Evolutionary conservation across 306 rosid species (phyloP).

Genomic region (Benincasa hispida): DNA sequence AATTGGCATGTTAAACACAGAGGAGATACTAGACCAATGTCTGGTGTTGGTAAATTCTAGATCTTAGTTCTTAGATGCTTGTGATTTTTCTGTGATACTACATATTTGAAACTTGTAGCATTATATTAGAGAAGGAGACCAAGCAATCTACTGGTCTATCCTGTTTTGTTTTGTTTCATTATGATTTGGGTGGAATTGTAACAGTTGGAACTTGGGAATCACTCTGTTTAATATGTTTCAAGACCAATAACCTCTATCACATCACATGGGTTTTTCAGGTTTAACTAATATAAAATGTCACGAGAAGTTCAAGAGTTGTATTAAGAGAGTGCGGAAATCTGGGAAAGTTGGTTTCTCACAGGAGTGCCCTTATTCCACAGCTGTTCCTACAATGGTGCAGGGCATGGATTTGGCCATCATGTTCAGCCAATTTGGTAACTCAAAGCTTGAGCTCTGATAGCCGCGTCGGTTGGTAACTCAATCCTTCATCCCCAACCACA

Average conservation of each 20-base stretch:
- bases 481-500: conserved; percentile 7
- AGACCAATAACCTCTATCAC: neutral
- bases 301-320: conserved; percentile 45
- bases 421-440: conserved; percentile 42
- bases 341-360: conserved; percentile 65
- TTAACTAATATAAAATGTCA: conserved; percentile 57
- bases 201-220: neutral
- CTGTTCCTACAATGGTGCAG: conserved; percentile 58
- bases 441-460: conserved; percentile 26
- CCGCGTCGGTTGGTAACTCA: conserved; percentile 36
- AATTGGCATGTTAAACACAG: neutral
- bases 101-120: neutral
- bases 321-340: conserved; percentile 37
- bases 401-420: conserved; percentile 86
- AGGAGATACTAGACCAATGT: neutral
- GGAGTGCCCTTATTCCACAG: conserved; percentile 38
- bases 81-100: neutral
- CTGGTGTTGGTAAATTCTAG: neutral
- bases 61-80: neutral
- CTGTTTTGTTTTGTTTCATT: neutral
- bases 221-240: neutral
- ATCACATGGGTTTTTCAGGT: conserved; percentile 25
- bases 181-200: neutral
- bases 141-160: neutral
- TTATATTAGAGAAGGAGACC: neutral